Evolutionary conservation across 1,284 basidiomycete species (phyloP).

Genomic region (Sanguinoderma infundibulare): DNA sequence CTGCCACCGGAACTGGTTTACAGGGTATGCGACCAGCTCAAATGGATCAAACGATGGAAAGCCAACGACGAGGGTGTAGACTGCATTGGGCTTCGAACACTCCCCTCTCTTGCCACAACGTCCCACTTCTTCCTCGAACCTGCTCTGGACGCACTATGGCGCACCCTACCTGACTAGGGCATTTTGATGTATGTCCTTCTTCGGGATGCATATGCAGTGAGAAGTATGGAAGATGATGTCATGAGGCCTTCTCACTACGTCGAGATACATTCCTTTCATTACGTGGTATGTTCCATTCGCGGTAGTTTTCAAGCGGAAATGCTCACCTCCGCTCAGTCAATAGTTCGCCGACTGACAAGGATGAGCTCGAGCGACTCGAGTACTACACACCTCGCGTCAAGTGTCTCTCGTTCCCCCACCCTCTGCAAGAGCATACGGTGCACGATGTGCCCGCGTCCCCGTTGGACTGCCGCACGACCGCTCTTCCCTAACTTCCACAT

Average conservation of each 20-base stretch:
- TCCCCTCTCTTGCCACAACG: background rate
- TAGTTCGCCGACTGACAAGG: background rate
- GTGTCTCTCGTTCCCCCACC: background rate
- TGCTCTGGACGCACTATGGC: background rate
- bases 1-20: background rate
- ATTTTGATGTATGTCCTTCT: background rate
- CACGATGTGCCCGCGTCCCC: background rate
- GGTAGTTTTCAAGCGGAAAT: no score
- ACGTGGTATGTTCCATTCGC: background rate
- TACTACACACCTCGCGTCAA: background rate
- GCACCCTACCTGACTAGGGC: background rate
- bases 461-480: background rate
- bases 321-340: background rate
- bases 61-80: no score
- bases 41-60: background rate
- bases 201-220: background rate
- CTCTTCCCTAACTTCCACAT: background rate
- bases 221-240: background rate
- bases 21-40: background rate
- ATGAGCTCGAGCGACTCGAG: background rate
- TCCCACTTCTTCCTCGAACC: background rate
- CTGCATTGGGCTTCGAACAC: background rate
- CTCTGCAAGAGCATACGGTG: background rate
- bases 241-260: background rate
- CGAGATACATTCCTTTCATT: background rate